These are phyloP conservation scores for Lactarius pseudohatsudake DNA, from an alignment of 768 basidiomycete genomes.

Conservation along the genomic window DNA sequence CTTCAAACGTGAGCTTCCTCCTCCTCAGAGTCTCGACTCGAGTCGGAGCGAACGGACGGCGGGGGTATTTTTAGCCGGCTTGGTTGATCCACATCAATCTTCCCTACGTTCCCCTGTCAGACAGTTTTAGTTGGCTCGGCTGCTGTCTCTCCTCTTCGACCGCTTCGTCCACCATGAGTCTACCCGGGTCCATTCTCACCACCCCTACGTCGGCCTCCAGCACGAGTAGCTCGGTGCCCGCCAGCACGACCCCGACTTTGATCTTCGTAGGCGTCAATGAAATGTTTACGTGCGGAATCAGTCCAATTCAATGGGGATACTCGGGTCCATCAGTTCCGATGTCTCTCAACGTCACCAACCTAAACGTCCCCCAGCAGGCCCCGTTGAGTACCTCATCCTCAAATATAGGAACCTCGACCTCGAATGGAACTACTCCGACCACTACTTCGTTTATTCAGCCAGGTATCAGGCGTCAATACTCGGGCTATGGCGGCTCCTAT, in stretches of 20 bases:
- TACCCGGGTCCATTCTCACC: neutral
- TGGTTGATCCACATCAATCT: neutral
- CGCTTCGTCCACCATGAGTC: constrained; percentile 12
- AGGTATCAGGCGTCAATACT: constrained; percentile 9
- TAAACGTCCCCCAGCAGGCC: constrained; percentile 35
- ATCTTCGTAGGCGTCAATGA: constrained; percentile 24
- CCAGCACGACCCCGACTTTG: neutral
- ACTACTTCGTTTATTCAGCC: neutral
- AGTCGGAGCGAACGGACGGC: neutral
- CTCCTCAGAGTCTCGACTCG: neutral
- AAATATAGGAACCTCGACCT: constrained; percentile 18
- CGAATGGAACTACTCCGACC: constrained; percentile 14
- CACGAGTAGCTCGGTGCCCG: neutral
- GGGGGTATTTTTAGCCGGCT: neutral
- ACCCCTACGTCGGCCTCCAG: neutral
- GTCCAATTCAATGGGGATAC: constrained; percentile 35
- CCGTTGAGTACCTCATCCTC: constrained; percentile 5
- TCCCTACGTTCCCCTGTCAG: neutral
- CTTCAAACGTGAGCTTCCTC: constrained; percentile 4
- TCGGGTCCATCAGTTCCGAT: constrained; percentile 31
- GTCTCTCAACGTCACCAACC: constrained; percentile 43
- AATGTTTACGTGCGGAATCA: constrained; percentile 39
- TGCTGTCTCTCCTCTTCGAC: neutral
- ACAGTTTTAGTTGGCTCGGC: neutral
- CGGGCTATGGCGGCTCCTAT: constrained; percentile 19